A percentile compares a stretch with the other conserved stretches of the same genome.
Evolutionary conservation across 2,329 filamentous ascomycete species (phyloP).

Genomic region (Cladophialophora chaetospira): DNA sequence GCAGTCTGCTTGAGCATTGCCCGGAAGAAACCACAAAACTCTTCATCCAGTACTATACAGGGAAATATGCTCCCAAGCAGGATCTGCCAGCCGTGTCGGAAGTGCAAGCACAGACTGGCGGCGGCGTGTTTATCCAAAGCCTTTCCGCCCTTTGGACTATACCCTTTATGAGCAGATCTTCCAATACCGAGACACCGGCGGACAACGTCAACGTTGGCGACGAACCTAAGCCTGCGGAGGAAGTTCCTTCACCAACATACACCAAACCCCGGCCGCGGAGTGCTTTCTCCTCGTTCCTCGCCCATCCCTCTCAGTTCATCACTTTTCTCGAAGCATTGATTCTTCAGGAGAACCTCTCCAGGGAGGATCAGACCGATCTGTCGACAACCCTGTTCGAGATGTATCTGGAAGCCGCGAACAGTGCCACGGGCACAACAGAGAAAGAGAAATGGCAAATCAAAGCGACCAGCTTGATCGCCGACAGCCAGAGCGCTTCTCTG

Average conservation of each 20-base stretch:
- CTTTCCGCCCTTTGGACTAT: slow-evolving; percentile 80
- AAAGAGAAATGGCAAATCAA: slow-evolving; percentile 85
- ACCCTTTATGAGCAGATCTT: slow-evolving; percentile 75
- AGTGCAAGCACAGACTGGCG: slow-evolving; percentile 56
- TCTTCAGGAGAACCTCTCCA: slow-evolving; percentile 67
- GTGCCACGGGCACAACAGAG: slow-evolving; percentile 63
- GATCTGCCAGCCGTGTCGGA: slow-evolving; percentile 57
- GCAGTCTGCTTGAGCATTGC: slow-evolving; percentile 85
- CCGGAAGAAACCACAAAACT: slow-evolving; percentile 78
- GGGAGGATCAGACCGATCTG: slow-evolving; percentile 78
- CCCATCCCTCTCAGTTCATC: slow-evolving; percentile 90
- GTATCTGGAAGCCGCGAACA: slow-evolving; percentile 86
- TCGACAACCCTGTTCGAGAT: slow-evolving; percentile 97
- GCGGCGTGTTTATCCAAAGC: slow-evolving; percentile 81
- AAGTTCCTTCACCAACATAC: slow-evolving; percentile 58
- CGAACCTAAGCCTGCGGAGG: slow-evolving; percentile 34
- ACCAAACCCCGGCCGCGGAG: slow-evolving; percentile 78
- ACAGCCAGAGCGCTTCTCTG: slow-evolving; percentile 53
- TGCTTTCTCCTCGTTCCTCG: slow-evolving; percentile 95
- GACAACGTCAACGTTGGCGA: slow-evolving; percentile 46
- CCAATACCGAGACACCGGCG: slow-evolving; percentile 56
- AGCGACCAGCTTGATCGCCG: slow-evolving; percentile 82
- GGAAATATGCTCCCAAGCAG: slow-evolving; percentile 73
- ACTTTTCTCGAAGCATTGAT: slow-evolving; percentile 88
- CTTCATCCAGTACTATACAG: slow-evolving; percentile 94